Conservation (phyloP, 177 flowering plant species). For the Vitis hybrid region DNA sequence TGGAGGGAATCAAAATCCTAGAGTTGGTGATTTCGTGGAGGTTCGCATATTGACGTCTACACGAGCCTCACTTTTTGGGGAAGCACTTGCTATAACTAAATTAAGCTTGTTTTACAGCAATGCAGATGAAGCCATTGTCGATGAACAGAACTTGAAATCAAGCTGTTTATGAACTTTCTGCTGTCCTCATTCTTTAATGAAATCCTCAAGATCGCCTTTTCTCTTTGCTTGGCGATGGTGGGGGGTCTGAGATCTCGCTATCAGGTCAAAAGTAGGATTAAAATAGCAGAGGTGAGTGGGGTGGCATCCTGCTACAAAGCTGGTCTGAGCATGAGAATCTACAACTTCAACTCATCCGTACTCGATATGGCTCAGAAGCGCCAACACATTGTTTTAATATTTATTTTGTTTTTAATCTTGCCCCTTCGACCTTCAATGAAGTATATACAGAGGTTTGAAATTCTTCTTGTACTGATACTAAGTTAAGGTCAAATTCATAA, state of each 20-base stretch:
- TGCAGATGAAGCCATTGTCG: constrained; percentile 38
- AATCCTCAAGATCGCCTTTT: background rate
- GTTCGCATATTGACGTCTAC: constrained; percentile 70
- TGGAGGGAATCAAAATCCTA: constrained; percentile 38
- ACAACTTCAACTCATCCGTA: no score
- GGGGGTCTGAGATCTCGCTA: background rate
- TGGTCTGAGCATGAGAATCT: no score
- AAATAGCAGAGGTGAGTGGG: no score
- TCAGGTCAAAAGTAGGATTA: no score
- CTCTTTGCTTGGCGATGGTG: background rate
- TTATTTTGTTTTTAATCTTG: no score
- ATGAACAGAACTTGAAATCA: constrained; percentile 32
- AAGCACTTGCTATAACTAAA: constrained; percentile 69
- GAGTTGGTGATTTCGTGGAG: constrained; percentile 84
- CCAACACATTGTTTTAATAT: no score
- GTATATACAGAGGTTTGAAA: no score
- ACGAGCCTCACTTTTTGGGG: constrained; percentile 82
- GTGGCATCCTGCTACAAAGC: no score
- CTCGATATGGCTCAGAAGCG: no score
- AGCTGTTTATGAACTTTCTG: background rate
- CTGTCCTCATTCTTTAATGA: background rate
- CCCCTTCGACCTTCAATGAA: no score
- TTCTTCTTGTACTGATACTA: no score
- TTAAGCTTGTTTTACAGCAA: constrained; percentile 59
- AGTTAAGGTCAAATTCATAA: no score